Evolutionary conservation across 192 early-diverging fungal species (phyloP), one percentile per base, ranked within the genome.

Genomic region (Coemansia sp.): DNA sequence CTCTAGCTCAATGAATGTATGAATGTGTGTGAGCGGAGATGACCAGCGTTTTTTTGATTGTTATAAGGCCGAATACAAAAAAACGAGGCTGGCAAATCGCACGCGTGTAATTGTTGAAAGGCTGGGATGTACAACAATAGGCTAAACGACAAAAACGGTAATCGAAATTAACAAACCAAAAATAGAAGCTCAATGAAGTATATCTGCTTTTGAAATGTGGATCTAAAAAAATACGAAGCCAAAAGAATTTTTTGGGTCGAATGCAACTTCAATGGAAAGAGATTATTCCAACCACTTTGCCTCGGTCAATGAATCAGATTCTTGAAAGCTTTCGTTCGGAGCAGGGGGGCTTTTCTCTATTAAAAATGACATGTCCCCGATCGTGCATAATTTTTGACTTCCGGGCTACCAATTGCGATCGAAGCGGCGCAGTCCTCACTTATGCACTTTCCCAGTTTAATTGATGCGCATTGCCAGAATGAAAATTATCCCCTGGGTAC

Each of bases 101-200:
- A 26, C 23, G 23, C 23, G 23, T 26, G 23, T 26, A 26, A 26
- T 26, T 26, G 23, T 26, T 26, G 23, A 26, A 26, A 46, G 20
- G 20, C 44, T 4, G 44, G 7, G 16, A 46, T 20, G 9, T 16
- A 12, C 44, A 19, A 48, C 46, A 48, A 48, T 48, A 19, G 21
- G 46, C 19, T 18, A 46, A 46, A 20, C 23, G 44, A 10, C 10
- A 23, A 47, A 28, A 31, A 19, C 21, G 46, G 46, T 28, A 48
- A 48, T 48, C 30, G 46, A 48, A 28, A 47, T 47, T 19, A 48
- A 28, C 10, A 7, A 1, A 15, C 46, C 46, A 48, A 48, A 48
- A 48, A 48, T 48, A 48, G 46, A 23, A 47, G 45, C 45, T 20
- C 12, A 28, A 48, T 48, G 46, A 26, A 26, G 4, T 26, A 4